Evolutionary conservation across 73 alveolate genomes (phyloP).

Genomic region (Paramecium octaurelia): DNA sequence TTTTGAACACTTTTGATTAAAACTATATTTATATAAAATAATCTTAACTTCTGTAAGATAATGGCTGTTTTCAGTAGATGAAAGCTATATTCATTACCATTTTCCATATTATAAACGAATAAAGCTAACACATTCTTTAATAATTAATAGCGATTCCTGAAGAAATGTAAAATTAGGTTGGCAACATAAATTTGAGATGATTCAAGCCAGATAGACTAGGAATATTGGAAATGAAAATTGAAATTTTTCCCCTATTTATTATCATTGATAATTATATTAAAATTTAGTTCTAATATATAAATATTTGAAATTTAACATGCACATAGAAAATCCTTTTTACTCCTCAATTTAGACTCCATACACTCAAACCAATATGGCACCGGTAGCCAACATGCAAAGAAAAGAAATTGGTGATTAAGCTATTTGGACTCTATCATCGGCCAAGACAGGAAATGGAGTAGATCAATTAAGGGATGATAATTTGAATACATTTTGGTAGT

Average conservation of each 20-base stretch:
- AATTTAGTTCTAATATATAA: background rate
- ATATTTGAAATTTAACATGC: background rate
- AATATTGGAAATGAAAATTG: background rate
- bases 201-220: background rate
- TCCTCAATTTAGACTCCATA: background rate
- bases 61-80: background rate
- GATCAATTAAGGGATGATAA: constrained; percentile 95
- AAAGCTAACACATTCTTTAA: too few relatives aligned
- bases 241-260: background rate
- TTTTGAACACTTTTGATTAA: background rate
- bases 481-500: constrained; percentile 96
- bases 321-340: background rate
- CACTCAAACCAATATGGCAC: background rate
- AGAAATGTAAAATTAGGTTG: too few relatives aligned
- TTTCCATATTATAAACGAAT: background rate
- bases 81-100: too few relatives aligned
- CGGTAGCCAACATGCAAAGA: constrained; percentile 34
- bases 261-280: background rate
- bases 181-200: background rate
- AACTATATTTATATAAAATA: background rate
- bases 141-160: too few relatives aligned
- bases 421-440: constrained; percentile 96
- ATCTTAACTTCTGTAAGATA: background rate
- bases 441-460: constrained; percentile 98
- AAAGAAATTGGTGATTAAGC: constrained; percentile 97